Conservation (phyloP, 495 filamentous ascomycete genomes). For the Penicillium maclennaniae region DNA sequence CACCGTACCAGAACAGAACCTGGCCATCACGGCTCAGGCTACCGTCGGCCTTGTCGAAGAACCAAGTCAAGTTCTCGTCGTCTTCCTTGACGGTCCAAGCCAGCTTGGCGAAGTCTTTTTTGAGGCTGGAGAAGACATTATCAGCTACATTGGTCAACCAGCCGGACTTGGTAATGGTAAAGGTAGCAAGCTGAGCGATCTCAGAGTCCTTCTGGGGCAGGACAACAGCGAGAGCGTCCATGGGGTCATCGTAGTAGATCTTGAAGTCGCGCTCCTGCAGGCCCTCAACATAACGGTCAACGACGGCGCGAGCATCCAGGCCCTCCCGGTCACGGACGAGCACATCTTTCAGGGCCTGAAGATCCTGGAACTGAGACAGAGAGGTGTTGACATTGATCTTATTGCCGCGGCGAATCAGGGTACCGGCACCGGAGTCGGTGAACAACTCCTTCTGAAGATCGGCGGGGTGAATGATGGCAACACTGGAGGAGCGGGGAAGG, state of each 20-base stretch:
- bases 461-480: slow-evolving; percentile 94
- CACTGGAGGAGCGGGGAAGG: slow-evolving; percentile 86
- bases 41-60: slow-evolving; percentile 95
- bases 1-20: slow-evolving; percentile 96
- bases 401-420: slow-evolving; percentile 88
- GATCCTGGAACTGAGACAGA: slow-evolving; percentile 74
- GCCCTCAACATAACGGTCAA: slow-evolving; percentile 80
- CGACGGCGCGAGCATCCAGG: slow-evolving; percentile 75
- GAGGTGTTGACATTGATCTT: slow-evolving; percentile 75
- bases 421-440: slow-evolving; percentile 93
- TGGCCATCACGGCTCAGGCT: slow-evolving; percentile 79
- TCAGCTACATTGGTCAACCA: slow-evolving; percentile 98
- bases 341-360: slow-evolving; percentile 73
- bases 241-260: slow-evolving; percentile 92
- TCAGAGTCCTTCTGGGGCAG: slow-evolving; percentile 55
- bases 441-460: slow-evolving; percentile 96
- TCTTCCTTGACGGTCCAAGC: slow-evolving; percentile 97
- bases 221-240: slow-evolving; percentile 94
- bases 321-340: slow-evolving; percentile 83
- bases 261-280: slow-evolving; percentile 77
- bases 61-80: slow-evolving; percentile 98
- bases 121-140: slow-evolving; percentile 89
- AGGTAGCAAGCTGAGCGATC: slow-evolving; percentile 79
- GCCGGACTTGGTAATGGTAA: slow-evolving; percentile 91
- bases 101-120: slow-evolving; percentile 87